Conservation (phyloP, 176 grass and related monocot genomes). For the Pharus latifolius region DNA sequence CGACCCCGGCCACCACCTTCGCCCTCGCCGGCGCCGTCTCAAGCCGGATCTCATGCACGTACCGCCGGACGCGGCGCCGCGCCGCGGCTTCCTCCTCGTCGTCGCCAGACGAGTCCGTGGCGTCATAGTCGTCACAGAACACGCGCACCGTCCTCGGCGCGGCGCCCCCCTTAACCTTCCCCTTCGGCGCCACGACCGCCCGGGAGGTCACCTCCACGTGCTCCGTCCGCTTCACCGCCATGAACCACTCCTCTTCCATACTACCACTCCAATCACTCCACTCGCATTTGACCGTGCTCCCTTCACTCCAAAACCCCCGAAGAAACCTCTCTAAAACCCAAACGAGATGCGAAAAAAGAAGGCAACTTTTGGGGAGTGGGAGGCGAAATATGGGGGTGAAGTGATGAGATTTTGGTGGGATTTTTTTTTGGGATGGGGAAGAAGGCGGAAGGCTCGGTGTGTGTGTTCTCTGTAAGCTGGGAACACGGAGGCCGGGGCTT, state of each 20-base stretch:
- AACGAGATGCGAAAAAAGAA: not conserved
- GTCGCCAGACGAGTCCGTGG: slow-evolving; percentile 67
- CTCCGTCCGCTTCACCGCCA: slow-evolving; percentile 51
- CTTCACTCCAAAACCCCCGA: slow-evolving; percentile 12
- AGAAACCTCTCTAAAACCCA: not conserved
- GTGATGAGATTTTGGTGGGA: not conserved
- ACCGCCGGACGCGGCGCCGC: slow-evolving; percentile 42
- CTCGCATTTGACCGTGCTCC: slow-evolving; percentile 11
- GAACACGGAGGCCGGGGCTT: slow-evolving; percentile 17
- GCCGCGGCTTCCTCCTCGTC: slow-evolving; percentile 15
- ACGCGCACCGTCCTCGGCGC: slow-evolving; percentile 38
- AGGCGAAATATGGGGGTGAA: not conserved
- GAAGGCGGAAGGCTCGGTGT: not conserved
- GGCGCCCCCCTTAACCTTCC: not conserved
- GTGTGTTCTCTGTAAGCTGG: not conserved
- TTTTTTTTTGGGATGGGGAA: not conserved
- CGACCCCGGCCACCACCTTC: not conserved
- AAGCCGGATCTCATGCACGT: slow-evolving; percentile 75
- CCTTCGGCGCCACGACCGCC: not conserved
- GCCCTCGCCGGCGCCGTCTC: not conserved
- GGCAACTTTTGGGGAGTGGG: not conserved
- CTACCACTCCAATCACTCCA: slow-evolving; percentile 24
- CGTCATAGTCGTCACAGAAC: slow-evolving; percentile 79
- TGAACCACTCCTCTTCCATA: slow-evolving; percentile 35
- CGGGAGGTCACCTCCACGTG: slow-evolving; percentile 57